Evolutionary conservation across 2,329 filamentous ascomycete species (phyloP), one percentile per base, ranked within the genome.

Genomic region (Clonostachys sp.): DNA sequence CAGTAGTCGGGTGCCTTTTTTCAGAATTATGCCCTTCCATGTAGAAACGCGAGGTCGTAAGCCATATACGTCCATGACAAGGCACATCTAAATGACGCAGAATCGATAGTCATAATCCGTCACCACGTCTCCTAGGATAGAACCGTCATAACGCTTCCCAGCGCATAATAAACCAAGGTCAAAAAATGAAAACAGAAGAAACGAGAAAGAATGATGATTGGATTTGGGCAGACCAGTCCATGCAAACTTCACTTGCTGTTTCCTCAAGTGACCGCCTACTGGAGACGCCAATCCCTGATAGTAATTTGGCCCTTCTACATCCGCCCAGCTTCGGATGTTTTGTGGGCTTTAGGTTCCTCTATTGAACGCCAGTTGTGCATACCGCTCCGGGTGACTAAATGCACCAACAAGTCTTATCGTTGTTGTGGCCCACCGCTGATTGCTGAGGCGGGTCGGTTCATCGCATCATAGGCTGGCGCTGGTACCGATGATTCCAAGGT

Each of bases 401-500:
- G 45, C 47, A 41, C 46, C 16, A 45, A 55, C 24, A 30, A 30
- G 24, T 10, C 24, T 58, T 64, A 73, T 55, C 70, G 65, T 52
- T 68, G 63, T 45, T 70, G 59, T 20, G 65, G 61, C 30, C 70
- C 65, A 45, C 68, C 62, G 47, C 78, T 66, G 18, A 70, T 63
- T 4, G 75, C 68, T 35, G 72, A 65, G 35, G 72, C 65, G 46
- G 74, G 65, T 52, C 75, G 73, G 53, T 63, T 74, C 60, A 78
- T 67, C 16, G 71, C 56, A 44, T 80, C 75, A 56, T 78, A 80
- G 16, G 62, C 65, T 18, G 77, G 67, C 18, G 70, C 64, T 20
- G 77, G 68, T n/a, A 78, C 72, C 3, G 73, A 69, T 12, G 75
- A 71, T 56, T 89, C 84, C 52, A 82, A 75, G 1, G 87, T 91